Evolutionary conservation across 306 rosid genomes (phyloP), one percentile per base, ranked within the genome.

Genomic region (Crataegus laevigata): DNA sequence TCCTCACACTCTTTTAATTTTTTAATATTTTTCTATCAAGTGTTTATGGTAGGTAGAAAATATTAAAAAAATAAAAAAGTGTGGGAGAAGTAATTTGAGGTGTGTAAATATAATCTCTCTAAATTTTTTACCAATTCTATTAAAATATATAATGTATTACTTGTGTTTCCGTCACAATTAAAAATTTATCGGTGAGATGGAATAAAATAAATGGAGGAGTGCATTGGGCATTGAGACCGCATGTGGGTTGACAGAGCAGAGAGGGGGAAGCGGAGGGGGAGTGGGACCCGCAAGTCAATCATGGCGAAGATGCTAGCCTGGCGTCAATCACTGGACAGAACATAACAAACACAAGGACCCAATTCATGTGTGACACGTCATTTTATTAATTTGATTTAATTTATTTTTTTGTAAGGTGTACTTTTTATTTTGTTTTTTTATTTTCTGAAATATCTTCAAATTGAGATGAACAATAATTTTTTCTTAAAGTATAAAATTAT

Each of bases 221-320:
- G 94, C 91, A 89, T 87, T 87, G 86, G 89, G 81, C 76, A 84
- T 59, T 61, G 92, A 80, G 89, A 81, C 52, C 66, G 88, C 92
- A 88, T 88, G 92, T 88, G 92, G 94, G 77, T 71, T 77, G 91
- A 88, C 91, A 89, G 90, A 82, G 81, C 55, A 75, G 80, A 81
- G 18, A 40, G 69, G 65, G 18, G 12, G 77, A 75, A 88, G 96
- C 88, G 32, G 54, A 15, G 21, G 54, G 71, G 17, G 19, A 13
- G 74, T 79, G 90, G 96, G 89, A 24, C 86, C 93, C 85, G 77
- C 79, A 30, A 52, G 60, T 17, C 88, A 90, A 92, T 82, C 83
- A 93, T 89, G 25, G 43, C 42, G 14, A 36, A 63, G 83, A 79
- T 84, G 96, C 97, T 76, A 89, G 93, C 80, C 97, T 91, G 96